These are phyloP conservation scores for Avena eriantha DNA, from an alignment of 176 grass and related monocot species.

Conservation along the genomic window DNA sequence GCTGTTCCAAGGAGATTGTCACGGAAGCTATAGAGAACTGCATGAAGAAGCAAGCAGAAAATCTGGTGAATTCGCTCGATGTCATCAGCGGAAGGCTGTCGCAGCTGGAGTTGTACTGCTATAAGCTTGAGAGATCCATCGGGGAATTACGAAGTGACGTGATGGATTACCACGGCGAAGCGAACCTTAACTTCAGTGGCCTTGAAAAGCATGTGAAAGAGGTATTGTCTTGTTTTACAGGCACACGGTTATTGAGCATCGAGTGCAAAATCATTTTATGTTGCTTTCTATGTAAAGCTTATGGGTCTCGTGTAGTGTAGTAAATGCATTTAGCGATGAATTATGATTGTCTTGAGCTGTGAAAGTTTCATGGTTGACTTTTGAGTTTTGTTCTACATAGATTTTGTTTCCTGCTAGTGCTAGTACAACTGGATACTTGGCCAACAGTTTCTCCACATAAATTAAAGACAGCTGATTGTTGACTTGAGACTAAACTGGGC, in stretches of 20 bases:
- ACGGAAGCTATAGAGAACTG: conserved; percentile 77
- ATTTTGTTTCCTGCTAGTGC: neutral
- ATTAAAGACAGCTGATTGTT: neutral
- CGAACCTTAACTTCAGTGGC: conserved; percentile 65
- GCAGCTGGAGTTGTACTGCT: conserved; percentile 84
- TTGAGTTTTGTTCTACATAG: neutral
- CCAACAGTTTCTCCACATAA: neutral
- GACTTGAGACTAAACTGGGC: neutral
- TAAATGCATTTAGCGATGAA: neutral
- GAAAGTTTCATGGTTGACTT: neutral
- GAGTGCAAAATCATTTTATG: neutral
- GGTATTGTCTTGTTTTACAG: conserved; percentile 50
- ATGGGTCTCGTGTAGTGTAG: neutral
- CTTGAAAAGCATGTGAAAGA: conserved; percentile 87
- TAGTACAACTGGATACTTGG: neutral
- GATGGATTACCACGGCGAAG: conserved; percentile 71
- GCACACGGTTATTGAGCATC: neutral
- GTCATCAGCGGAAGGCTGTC: conserved; percentile 84
- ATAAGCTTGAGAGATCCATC: conserved; percentile 86
- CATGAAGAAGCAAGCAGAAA: conserved; percentile 98
- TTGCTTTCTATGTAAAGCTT: neutral
- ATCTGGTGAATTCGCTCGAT: conserved; percentile 76
- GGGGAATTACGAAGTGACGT: conserved; percentile 84
- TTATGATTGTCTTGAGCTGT: neutral
- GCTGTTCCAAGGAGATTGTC: conserved; percentile 59